phyloP scores from a whole-genome alignment of 2,329 filamentous ascomycete genomes.

The Fusarium sp. region DNA sequence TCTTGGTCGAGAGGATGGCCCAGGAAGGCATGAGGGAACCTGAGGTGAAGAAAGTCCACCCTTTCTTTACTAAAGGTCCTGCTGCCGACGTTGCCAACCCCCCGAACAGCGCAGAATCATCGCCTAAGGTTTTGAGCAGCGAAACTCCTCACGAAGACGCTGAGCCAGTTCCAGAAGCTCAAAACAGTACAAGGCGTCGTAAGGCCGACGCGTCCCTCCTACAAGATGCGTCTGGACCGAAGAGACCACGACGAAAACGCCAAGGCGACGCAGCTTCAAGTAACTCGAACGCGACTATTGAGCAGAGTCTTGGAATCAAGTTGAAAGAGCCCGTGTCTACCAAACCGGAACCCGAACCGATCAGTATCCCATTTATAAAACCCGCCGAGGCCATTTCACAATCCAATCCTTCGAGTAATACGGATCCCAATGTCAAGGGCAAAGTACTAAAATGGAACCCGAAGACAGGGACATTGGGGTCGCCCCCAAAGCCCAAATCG shows the following conservation, averaged over 20 bases:
- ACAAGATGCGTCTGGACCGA: conserved; percentile 36
- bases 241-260: conserved; percentile 42
- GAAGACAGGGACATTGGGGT: conserved; percentile 69
- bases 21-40: conserved; percentile 49
- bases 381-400: background rate
- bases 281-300: conserved; percentile 15
- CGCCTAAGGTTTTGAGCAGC: background rate
- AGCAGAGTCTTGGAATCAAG: conserved; percentile 16
- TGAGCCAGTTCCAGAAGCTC: conserved; percentile 36
- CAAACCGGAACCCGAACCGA: conserved; percentile 19
- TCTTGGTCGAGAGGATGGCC: conserved; percentile 56
- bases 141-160: background rate
- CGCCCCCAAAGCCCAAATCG: conserved; percentile 65
- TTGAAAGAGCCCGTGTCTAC: background rate
- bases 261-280: conserved; percentile 21
- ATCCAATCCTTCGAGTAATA: conserved; percentile 1
- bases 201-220: conserved; percentile 48
- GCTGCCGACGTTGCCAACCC: conserved; percentile 5
- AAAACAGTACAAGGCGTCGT: conserved; percentile 53
- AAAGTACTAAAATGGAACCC: conserved; percentile 67
- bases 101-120: background rate
- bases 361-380: conserved; percentile 18
- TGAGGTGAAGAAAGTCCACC: conserved; percentile 59
- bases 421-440: conserved; percentile 43
- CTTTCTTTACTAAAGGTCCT: conserved; percentile 58